Conservation (phyloP, 2,329 filamentous ascomycete genomes). For the Chaetomiaceae sp. region DNA sequence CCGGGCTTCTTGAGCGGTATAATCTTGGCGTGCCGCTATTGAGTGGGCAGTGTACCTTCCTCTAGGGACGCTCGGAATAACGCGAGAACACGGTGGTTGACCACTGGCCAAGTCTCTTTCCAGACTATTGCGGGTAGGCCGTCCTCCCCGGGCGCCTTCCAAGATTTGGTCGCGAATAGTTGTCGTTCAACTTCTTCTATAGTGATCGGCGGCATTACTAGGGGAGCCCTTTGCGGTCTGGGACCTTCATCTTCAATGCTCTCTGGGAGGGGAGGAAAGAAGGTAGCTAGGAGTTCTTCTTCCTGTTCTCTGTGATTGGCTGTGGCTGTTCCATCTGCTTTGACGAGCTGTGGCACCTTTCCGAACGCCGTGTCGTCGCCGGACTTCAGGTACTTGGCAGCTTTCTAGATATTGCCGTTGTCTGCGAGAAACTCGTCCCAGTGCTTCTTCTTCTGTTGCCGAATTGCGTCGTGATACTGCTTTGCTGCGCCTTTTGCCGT, state of each 20-base stretch:
- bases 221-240: background rate
- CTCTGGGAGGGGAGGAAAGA: constrained; percentile 1
- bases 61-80: background rate
- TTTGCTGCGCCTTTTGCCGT: background rate
- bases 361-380: background rate
- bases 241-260: constrained; percentile 2
- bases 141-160: too few species aligned
- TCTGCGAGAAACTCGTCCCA: background rate
- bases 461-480: background rate
- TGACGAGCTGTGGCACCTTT: background rate
- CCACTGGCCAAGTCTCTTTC: background rate
- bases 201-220: background rate
- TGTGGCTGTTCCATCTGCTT: background rate
- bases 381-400: background rate
- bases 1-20: constrained; percentile 5
- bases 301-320: background rate
- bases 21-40: constrained; percentile 1
- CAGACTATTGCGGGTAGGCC: constrained; percentile 3
- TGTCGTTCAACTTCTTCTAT: constrained; percentile 2
- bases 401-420: constrained; percentile 5
- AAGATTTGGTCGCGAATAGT: background rate
- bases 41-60: background rate
- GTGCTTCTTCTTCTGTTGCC: too few species aligned
- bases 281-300: background rate
- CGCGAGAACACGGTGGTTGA: constrained; percentile 2